Conservation (phyloP, 495 filamentous ascomycete genomes). For the Daldinia loculata region DNA sequence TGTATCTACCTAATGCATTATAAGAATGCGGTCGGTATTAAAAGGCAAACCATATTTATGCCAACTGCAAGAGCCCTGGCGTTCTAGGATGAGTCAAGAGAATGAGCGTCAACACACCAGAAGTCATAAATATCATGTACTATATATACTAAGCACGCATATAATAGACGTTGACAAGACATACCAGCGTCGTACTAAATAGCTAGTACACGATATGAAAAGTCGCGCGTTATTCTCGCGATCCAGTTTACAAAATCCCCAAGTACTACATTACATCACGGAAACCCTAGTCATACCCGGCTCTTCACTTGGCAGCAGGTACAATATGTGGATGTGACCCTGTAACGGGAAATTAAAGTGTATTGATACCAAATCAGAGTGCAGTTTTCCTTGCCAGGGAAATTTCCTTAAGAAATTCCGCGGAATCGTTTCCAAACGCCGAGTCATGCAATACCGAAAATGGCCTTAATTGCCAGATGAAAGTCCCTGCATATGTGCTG, state of each 20-base stretch:
- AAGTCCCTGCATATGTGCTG: constrained; percentile 33
- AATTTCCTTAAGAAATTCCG: not conserved
- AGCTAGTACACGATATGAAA: constrained; percentile 3
- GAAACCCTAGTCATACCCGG: not conserved
- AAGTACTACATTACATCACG: constrained; percentile 18
- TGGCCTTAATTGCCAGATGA: constrained; percentile 28
- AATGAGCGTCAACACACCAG: not conserved
- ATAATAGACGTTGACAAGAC: constrained; percentile 16
- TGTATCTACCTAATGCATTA: not conserved
- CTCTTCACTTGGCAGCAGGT: not conserved
- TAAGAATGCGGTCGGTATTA: not conserved
- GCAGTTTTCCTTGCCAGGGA: not conserved
- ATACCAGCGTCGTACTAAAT: constrained; percentile 3
- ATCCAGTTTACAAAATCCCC: constrained; percentile 12
- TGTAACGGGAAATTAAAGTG: constrained; percentile 8
- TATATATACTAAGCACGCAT: constrained; percentile 36
- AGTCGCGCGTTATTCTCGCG: not conserved
- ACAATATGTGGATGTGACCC: constrained; percentile 7
- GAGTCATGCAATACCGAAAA: constrained; percentile 31
- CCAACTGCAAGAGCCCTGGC: not conserved
- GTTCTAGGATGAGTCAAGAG: not conserved
- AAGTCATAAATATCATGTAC: constrained; percentile 29
- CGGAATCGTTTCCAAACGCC: constrained; percentile 38
- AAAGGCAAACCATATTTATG: not conserved
- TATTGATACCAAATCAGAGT: constrained; percentile 19